phyloP scores from a whole-genome alignment of 257 asterid species.

The Solanum tarapatanum region DNA sequence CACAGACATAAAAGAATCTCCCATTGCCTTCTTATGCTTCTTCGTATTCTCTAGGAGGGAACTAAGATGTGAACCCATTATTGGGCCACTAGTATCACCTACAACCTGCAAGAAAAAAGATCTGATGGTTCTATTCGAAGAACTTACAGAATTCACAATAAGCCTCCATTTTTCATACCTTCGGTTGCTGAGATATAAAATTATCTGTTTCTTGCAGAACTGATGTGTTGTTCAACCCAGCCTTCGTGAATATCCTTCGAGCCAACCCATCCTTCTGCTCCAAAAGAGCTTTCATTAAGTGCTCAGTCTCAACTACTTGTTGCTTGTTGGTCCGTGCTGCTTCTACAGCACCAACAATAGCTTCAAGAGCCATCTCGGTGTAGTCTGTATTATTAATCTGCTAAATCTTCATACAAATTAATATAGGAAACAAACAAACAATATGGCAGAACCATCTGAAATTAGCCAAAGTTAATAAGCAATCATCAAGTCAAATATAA shows the following conservation, averaged over 20 bases:
- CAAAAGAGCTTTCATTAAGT: constrained; percentile 78
- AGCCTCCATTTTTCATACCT: constrained; percentile 23
- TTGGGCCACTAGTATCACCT: constrained; percentile 66
- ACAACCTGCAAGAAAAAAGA: constrained; percentile 39
- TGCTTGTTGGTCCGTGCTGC: constrained; percentile 66
- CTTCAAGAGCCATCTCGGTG: constrained; percentile 93
- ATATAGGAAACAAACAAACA: neutral
- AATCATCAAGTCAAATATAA: neutral
- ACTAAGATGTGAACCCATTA: constrained; percentile 58
- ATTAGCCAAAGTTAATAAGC: neutral
- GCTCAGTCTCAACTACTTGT: constrained; percentile 87
- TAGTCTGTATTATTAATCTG: constrained; percentile 71
- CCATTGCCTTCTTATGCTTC: constrained; percentile 62
- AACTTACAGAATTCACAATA: neutral
- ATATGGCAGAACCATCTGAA: neutral
- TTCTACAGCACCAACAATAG: constrained; percentile 54
- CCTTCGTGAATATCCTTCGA: constrained; percentile 76
- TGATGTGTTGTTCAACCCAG: constrained; percentile 76
- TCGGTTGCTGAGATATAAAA: constrained; percentile 75
- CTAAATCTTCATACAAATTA: neutral
- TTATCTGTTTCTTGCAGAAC: constrained; percentile 58
- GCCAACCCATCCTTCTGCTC: constrained; percentile 94
- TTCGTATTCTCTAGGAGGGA: constrained; percentile 65
- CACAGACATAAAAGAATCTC: constrained; percentile 82
- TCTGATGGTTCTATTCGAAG: neutral